phyloP scores from a whole-genome alignment of 73 alveolate genomes.

The Tetrahymena borealis region DNA sequence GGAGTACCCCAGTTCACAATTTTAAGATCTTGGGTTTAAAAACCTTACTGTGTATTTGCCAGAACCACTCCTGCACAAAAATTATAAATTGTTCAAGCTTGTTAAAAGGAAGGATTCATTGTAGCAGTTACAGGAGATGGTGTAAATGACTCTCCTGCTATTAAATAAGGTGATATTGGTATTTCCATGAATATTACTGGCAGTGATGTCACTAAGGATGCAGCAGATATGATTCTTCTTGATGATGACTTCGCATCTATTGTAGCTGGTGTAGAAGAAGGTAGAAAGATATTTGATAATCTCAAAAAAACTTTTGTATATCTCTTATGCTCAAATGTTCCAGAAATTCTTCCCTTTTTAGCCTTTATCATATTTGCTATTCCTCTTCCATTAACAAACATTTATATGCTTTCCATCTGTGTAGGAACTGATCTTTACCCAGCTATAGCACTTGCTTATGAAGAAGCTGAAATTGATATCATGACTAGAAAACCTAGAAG shows the following conservation, averaged over 20 bases:
- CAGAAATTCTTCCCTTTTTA: constrained; percentile 80
- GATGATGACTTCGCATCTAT: constrained; percentile 97
- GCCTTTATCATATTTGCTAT: constrained; percentile 57
- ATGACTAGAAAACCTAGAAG: constrained; percentile 88
- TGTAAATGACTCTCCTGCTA: constrained; percentile 92
- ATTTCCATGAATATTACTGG: constrained; percentile 93
- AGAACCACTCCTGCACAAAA: constrained; percentile 89
- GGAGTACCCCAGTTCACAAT: constrained; percentile 64
- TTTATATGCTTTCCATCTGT: constrained; percentile 71
- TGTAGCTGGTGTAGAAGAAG: constrained; percentile 95
- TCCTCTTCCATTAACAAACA: constrained; percentile 82
- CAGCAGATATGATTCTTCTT: constrained; percentile 95
- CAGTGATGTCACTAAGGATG: constrained; percentile 99
- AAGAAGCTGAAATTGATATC: constrained; percentile 85
- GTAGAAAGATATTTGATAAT: constrained; percentile 91
- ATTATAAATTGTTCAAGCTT: constrained; percentile 84
- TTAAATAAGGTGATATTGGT: constrained; percentile 88
- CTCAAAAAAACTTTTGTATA: constrained; percentile 78
- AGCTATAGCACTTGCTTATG: constrained; percentile 89
- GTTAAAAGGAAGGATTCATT: constrained; percentile 80
- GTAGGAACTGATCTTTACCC: constrained; percentile 92
- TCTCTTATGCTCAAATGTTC: constrained; percentile 65
- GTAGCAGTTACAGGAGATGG: constrained; percentile 95
- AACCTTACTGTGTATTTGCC: constrained; percentile 85
- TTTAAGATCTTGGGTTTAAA: constrained; percentile 71